Evolutionary conservation across 768 basidiomycete genomes (phyloP), one percentile per base, ranked within the genome.

Genomic region (Lepiota brunneoincarnata): DNA sequence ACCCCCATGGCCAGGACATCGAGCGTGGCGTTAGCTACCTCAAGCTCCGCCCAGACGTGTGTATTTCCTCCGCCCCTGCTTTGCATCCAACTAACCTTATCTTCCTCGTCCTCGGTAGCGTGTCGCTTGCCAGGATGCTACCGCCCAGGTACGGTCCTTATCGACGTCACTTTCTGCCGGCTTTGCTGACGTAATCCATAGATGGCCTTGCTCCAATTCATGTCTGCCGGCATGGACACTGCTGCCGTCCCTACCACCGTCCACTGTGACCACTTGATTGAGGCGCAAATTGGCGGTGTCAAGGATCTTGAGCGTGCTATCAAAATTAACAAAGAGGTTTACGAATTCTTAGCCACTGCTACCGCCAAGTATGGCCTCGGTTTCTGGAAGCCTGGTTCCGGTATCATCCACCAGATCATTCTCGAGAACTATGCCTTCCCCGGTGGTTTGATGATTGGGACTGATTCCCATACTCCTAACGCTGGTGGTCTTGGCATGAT

Each of bases 171-270:
- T 51, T n/a, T 43, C 60, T 59, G 14, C 17, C 48, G n/a, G 39
- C 31, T n/a, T n/a, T 42, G 49, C 63, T 69, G 63, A 72, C 65
- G 64, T 72, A 69, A 72, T 61, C 14, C 51, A 38, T 39, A 98
- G 92, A 99, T 99, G 97, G 97, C 97, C 17, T 83, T 99, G 53
- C 82, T 99, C 61, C 97, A 99, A 80, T 99, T 99, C 84, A 99
- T 99, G 97, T 98, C 97, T 48, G 94, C 97, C 15, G 96, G 96
- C 59, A 94, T 99, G 83, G 92, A 92, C 69, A 96, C 93, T 42
- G 93, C 92, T 37, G 96, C 96, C 42, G 95, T 98, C 59, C 96
- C 96, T 31, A 96, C 96, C 60, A 96, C 97, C 59, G 97, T 99
- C 41, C 96, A 99, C 80, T 98, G 95, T 69, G 96, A 99, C 76